Conservation (phyloP, 1,284 basidiomycete genomes). For the Ceratobasidium sp. region DNA sequence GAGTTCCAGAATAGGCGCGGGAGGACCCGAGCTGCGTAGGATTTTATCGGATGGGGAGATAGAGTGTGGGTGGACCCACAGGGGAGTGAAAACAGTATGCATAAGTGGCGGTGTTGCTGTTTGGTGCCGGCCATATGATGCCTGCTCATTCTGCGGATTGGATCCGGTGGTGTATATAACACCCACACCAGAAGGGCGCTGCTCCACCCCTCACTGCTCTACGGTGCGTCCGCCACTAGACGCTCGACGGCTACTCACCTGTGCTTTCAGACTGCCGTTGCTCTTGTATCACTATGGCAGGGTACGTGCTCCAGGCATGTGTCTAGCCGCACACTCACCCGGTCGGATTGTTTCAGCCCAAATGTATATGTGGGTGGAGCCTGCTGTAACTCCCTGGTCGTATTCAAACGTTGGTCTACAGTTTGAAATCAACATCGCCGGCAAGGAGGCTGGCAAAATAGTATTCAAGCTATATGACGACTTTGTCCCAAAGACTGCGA, state of each 20-base stretch:
- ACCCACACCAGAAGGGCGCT: neutral
- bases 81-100: neutral
- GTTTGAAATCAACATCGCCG: conserved; percentile 83
- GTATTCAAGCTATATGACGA: conserved; percentile 86
- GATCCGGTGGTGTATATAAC: conserved; percentile 15
- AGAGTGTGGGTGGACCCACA: neutral
- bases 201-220: conserved; percentile 13
- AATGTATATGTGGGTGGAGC: neutral
- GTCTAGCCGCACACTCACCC: neutral
- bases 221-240: neutral
- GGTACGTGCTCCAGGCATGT: neutral
- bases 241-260: neutral
- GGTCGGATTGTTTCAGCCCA: neutral
- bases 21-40: conserved; percentile 10
- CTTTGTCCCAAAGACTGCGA: conserved; percentile 76
- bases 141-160: neutral
- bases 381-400: neutral
- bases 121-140: conserved; percentile 10
- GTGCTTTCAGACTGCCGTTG: neutral
- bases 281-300: neutral
- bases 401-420: conserved; percentile 51
- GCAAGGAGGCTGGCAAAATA: conserved; percentile 69
- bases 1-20: neutral
- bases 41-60: conserved; percentile 27
- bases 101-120: conserved; percentile 1